phyloP scores from a whole-genome alignment of 306 rosid species.

The Dryas alaskensis region DNA sequence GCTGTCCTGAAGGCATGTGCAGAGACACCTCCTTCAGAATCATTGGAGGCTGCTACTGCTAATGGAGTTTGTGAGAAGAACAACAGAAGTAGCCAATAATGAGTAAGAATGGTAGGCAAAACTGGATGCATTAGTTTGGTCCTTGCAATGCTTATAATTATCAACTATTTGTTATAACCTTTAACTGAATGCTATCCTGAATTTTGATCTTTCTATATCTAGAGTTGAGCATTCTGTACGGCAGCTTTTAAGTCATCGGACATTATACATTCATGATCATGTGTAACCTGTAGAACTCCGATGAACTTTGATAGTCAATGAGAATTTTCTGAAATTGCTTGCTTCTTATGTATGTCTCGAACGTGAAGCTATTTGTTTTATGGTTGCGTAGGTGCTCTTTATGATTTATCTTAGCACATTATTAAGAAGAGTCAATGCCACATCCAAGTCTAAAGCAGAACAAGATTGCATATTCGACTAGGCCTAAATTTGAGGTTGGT shows the following conservation, averaged over 20 bases:
- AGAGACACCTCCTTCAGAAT: constrained; percentile 51
- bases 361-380: background rate
- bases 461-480: background rate
- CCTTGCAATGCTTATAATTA: constrained; percentile 9
- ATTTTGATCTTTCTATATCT: constrained; percentile 22
- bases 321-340: constrained; percentile 9
- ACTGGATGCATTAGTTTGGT: constrained; percentile 19
- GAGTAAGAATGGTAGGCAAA: constrained; percentile 27
- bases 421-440: background rate
- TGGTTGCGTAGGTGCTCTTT: background rate
- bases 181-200: background rate
- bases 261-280: background rate
- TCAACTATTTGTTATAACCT: constrained; percentile 10
- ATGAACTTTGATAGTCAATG: background rate
- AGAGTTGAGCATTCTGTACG: background rate
- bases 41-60: constrained; percentile 27
- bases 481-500: background rate
- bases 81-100: constrained; percentile 20
- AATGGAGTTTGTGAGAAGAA: constrained; percentile 26
- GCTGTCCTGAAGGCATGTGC: constrained; percentile 87
- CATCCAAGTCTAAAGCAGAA: background rate
- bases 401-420: background rate
- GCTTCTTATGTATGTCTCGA: constrained; percentile 3
- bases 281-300: background rate
- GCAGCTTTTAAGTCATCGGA: constrained; percentile 10